phyloP scores from a whole-genome alignment of 1,284 basidiomycete species.

The Microbotryum lychnidis-dioicae region DNA sequence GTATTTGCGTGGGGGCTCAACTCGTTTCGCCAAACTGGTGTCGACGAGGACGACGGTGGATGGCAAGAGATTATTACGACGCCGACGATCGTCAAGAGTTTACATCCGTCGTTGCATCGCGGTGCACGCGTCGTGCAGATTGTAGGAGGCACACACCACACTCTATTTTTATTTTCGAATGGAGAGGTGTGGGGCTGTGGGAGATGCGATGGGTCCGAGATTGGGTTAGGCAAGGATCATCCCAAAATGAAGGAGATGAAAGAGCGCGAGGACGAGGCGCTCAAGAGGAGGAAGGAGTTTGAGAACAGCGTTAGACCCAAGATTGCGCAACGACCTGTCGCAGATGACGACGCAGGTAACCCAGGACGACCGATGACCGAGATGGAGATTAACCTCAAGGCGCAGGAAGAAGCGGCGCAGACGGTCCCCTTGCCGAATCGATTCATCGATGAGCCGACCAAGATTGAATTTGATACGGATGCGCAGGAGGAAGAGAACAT shows the following conservation, averaged over 20 bases:
- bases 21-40: slow-evolving; percentile 60
- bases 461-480: slow-evolving; percentile 57
- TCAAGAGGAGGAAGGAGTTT: slow-evolving; percentile 33
- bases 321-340: slow-evolving; percentile 43
- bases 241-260: slow-evolving; percentile 45
- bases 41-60: slow-evolving; percentile 46
- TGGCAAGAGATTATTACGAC: slow-evolving; percentile 53
- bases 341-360: slow-evolving; percentile 45
- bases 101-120: slow-evolving; percentile 58
- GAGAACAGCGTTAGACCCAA: slow-evolving; percentile 19
- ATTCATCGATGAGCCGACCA: slow-evolving; percentile 19
- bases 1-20: slow-evolving; percentile 92
- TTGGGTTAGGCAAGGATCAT: slow-evolving; percentile 61
- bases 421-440: slow-evolving; percentile 23
- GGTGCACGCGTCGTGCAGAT: slow-evolving; percentile 57
- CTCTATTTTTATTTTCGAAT: slow-evolving; percentile 71
- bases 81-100: slow-evolving; percentile 59
- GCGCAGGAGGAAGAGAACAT: slow-evolving; percentile 43
- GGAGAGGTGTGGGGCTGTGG: slow-evolving; percentile 79
- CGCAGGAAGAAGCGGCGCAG: slow-evolving; percentile 38
- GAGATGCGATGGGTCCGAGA: slow-evolving; percentile 65
- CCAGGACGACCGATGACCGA: slow-evolving; percentile 25
- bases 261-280: slow-evolving; percentile 37
- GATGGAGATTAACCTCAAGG: slow-evolving; percentile 16
- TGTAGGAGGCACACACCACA: slow-evolving; percentile 71